Evolutionary conservation across 2,329 filamentous ascomycete species (phyloP), one percentile per base, ranked within the genome.

Genomic region (Hymenoscyphus repandus): DNA sequence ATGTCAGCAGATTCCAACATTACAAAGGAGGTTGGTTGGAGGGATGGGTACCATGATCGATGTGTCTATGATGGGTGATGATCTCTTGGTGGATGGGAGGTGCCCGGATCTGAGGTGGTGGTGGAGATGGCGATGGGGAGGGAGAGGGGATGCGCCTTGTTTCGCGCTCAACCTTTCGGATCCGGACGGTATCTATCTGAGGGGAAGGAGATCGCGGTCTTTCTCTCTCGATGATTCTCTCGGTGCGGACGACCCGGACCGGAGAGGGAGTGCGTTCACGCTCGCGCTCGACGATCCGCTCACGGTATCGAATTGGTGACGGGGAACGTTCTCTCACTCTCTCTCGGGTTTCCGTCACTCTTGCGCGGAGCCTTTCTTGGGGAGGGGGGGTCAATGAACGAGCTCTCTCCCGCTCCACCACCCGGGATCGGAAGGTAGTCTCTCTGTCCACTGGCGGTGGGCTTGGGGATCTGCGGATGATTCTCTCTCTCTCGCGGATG

Each of bases 81-180:
- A 95, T 83, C 65, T 96, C 88, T 63, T 92, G 83, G 69, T 92
- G 88, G 60, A 95, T 89, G 1, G 85, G 86, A 32, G 90, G 90
- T 17, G 85, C 83, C 38, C 82, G 79, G 61, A 93, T 84, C 40
- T 51, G 46, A 30, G 62, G 54, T 38, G 60, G 34, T 37, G 57
- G 51, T 11, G 55, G 54, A 20, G 60, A 62, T 42, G 61, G 60
- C n/a, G 58, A 57, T 9, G 59, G 58, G 17, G 53, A 50, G 30
- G 55, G 55, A 17, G 38, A 40, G 5, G 45, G 45, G n/a, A 31
- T 12, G 27, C 46, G 49, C 17, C 54, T 55, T 47, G 55, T 52
- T 49, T 56, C 45, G 49, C 52, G 54, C 43, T 60, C 61, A 13
- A 58, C 50, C 48, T 58, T 61, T 49, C 60, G 55, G n/a, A 63